Evolutionary conservation across 202 grass and related monocot genomes (phyloP).

Genomic region (Saccharum hybrid): DNA sequence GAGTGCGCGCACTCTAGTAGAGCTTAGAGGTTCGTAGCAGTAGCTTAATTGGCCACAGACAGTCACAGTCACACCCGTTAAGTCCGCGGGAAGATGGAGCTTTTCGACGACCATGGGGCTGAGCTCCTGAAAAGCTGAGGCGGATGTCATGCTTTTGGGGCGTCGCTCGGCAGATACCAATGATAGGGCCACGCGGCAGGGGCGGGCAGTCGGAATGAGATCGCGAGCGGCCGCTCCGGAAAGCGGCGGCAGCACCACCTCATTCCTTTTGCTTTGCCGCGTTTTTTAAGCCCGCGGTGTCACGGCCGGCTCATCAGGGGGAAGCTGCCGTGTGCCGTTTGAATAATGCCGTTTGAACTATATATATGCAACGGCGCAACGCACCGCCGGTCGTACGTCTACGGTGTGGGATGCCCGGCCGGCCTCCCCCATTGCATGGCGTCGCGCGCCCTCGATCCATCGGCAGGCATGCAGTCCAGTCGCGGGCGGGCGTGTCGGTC

Average conservation of each 20-base stretch:
- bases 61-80: background rate
- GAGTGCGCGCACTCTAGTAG: background rate
- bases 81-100: conserved; percentile 44
- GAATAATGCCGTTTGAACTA: conserved; percentile 64
- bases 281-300: conserved; percentile 25
- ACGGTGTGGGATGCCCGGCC: background rate
- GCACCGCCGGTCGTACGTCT: background rate
- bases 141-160: conserved; percentile 89
- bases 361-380: too few species aligned
- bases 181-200: conserved; percentile 52
- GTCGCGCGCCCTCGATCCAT: background rate
- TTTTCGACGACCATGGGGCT: conserved; percentile 33
- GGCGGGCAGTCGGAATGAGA: conserved; percentile 56
- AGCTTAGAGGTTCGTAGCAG: background rate
- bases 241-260: conserved; percentile 68
- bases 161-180: conserved; percentile 54
- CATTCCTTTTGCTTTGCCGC: conserved; percentile 64
- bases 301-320: background rate
- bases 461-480: background rate
- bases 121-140: conserved; percentile 67
- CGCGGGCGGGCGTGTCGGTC: conserved; percentile 42
- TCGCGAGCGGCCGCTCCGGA: conserved; percentile 60
- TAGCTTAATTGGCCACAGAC: background rate
- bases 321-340: conserved; percentile 8
- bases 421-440: too few species aligned